Base-by-base conservation (phyloP, 345 rosid species). In the Bretschneidera sinensis region DNA sequence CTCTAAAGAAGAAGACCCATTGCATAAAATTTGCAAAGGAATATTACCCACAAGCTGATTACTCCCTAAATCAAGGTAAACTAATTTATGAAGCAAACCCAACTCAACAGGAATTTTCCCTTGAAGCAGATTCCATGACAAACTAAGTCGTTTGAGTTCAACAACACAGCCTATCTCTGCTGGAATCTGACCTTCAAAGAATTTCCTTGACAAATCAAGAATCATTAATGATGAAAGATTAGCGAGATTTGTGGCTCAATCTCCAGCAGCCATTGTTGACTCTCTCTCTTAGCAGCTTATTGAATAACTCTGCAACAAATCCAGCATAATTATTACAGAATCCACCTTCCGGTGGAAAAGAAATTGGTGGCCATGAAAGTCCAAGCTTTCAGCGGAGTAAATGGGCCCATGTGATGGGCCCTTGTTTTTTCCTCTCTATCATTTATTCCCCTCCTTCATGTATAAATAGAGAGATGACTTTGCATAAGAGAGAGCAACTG, bases 181-280 rank as follows among this genome's bases (percentile, higher is more conserved):
- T n/a, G 98, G 96, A 57, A 92, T 83, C 18, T 61, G 61, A 7
- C 96, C 97, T 43, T 49, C 45, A 14, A 92, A 78, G 74, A 76
- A 79, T 79, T 92, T 92, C 51, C 63, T 76, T 13, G 98, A 89
- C 52, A 92, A 75, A 71, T 89, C 97, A 60, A 92, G 83, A 65
- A 92, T 55, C 17, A 6, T 25, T 62, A 92, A 65, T 56, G 82
- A 78, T 8, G 97, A 84, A 62, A 92, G 78, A 24, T 83, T 80
- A 9, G 85, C 76, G 0, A 92, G 72, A 7, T 77, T 69, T 2
- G 92, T 78, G 59, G 96, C n/a, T n/a, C n/a, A n/a, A n/a, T n/a
- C n/a, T n/a, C n/a, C n/a, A n/a, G n/a, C n/a, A n/a, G n/a, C n/a
- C n/a, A n/a, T n/a, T n/a, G n/a, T n/a, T n/a, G n/a, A n/a, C n/a